Evolutionary conservation across 352 stramenopile species (phyloP), one percentile per base, ranked within the genome.

Genomic region (Globisporangium solare): DNA sequence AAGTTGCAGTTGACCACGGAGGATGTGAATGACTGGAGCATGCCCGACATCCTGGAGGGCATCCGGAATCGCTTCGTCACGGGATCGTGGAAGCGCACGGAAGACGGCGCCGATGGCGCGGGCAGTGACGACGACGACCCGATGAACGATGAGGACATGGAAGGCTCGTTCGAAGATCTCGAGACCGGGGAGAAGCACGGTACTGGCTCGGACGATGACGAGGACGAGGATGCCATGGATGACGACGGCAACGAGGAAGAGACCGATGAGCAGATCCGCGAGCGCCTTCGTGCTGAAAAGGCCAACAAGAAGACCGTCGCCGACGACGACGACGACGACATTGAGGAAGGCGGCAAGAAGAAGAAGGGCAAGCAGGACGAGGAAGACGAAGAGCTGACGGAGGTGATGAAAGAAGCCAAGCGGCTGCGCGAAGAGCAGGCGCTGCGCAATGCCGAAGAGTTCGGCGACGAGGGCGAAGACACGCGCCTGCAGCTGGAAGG

Each of bases 141-240:
- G 31, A 51, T 88, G 47, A 93, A 96, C 31, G 92, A 97, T 53
- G 88, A 97, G 0, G 79, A 85, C 35, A 80, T 98, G 79, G 87
- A 96, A 37, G 97, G 96, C 27, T 97, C 98, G 42, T 99, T 99
- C 74, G 96, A 99, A 72, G 96, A 99, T 56, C 78, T 99, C 37
- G 94, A 99, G 76, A 98, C 90, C 14, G 91, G 93, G 2, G 91
- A 98, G 52, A 80, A 67, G 21, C 74, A 92, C 47, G 66, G 67
- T 27, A 74, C 61, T 12, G 57, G 49, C 20, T 63, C 50, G 22
- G 62, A 70, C n/a, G 22, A 52, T 0, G 61, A 50, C 2, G 66
- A 66, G 14, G 70, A 76, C 1, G 61, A n/a, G n/a, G n/a, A 72
- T 1, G 71, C 73, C 0, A 64, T 74, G 6, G 69, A 68, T 1